Evolutionary conservation across 371 early-diverging fungal genomes (phyloP).

Genomic region (Smittium culicis): DNA sequence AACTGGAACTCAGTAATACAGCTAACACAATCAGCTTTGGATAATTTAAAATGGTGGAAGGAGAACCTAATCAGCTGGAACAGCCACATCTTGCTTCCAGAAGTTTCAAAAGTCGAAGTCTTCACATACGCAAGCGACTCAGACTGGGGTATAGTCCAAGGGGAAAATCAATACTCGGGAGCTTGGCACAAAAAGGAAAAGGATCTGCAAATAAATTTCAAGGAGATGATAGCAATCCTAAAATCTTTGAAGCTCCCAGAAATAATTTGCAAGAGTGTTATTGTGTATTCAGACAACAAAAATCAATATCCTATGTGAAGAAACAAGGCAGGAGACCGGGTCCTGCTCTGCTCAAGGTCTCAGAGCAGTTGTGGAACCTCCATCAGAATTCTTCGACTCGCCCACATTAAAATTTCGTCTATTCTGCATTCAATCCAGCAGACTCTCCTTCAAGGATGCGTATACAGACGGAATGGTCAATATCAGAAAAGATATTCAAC

Average conservation of each 20-base stretch:
- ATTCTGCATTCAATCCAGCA: neutral
- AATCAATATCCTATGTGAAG: neutral
- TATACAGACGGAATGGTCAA: neutral
- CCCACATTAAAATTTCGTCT: neutral
- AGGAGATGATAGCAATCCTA: neutral
- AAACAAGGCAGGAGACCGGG: neutral
- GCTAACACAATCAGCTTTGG: neutral
- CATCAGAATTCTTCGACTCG: neutral
- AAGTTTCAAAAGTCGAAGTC: neutral
- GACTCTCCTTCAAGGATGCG: neutral
- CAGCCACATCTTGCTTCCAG: neutral
- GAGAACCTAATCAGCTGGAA: neutral
- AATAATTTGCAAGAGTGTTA: neutral
- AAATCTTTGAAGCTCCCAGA: neutral
- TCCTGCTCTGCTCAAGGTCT: neutral
- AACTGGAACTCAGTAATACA: conserved; percentile 1
- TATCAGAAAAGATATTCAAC: neutral
- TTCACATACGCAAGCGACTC: neutral
- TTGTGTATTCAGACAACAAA: neutral
- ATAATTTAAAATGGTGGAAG: neutral
- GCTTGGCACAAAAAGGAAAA: neutral
- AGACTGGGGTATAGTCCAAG: neutral
- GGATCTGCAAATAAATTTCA: neutral
- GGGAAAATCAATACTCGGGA: neutral
- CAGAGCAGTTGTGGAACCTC: neutral